Evolutionary conservation across 2,329 filamentous ascomycete species (phyloP).

Genomic region (Neopestalotiopsis rosae): DNA sequence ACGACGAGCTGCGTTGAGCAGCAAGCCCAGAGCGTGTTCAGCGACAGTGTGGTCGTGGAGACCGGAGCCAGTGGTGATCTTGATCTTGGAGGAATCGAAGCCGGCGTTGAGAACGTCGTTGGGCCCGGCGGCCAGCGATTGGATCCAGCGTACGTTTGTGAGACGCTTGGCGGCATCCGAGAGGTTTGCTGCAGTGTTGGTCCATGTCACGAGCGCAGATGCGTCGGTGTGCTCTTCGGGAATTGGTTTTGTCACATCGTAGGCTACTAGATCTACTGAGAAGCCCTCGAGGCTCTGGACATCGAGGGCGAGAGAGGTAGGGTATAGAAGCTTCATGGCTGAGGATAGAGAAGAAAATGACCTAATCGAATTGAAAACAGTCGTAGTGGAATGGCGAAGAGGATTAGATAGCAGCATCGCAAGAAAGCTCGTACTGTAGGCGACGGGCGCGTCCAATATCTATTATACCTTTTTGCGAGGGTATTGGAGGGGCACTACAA

Average conservation of each 20-base stretch:
- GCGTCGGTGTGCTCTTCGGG: slow-evolving; percentile 64
- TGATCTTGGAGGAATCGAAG: slow-evolving; percentile 56
- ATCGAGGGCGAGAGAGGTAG: slow-evolving; percentile 66
- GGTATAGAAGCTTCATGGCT: slow-evolving; percentile 70
- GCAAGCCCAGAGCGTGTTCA: slow-evolving; percentile 66
- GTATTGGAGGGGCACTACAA: background rate
- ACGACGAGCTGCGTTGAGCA: slow-evolving; percentile 59
- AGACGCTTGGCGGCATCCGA: slow-evolving; percentile 60
- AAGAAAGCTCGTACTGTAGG: background rate
- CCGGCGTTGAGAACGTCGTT: slow-evolving; percentile 69
- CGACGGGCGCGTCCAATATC: background rate
- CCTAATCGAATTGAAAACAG: background rate
- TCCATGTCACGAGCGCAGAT: slow-evolving; percentile 66
- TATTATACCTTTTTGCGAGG: background rate
- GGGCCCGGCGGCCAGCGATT: slow-evolving; percentile 69
- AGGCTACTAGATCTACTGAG: slow-evolving; percentile 60
- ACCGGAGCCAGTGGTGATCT: slow-evolving; percentile 66
- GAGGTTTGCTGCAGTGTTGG: slow-evolving; percentile 63
- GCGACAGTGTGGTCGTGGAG: slow-evolving; percentile 69
- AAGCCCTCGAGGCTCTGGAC: slow-evolving; percentile 61
- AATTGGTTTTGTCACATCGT: slow-evolving; percentile 62
- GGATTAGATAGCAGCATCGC: background rate
- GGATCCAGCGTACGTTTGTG: slow-evolving; percentile 67
- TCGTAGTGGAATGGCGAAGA: background rate
- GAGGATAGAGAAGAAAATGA: background rate